Evolutionary conservation across 805 yeast genomes (phyloP).

Genomic region (Pichia paraexigua): DNA sequence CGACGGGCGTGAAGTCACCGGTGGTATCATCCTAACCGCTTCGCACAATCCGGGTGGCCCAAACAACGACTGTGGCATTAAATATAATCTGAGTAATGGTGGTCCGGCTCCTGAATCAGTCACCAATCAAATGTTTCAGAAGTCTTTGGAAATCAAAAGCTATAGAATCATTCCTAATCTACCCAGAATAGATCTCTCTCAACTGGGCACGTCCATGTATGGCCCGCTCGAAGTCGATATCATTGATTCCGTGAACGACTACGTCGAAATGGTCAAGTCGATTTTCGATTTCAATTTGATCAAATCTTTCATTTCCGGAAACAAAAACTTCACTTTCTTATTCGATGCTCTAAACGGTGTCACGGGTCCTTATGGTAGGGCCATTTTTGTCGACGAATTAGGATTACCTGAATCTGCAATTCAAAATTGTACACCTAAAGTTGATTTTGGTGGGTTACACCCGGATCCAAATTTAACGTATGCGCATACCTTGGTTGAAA

Average conservation of each 20-base stretch:
- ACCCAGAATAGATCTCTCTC: constrained; percentile 55
- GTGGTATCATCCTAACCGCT: constrained; percentile 94
- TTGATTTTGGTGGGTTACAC: constrained; percentile 95
- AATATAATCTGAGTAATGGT: constrained; percentile 90
- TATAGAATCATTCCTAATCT: constrained; percentile 56
- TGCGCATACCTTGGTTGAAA: constrained; percentile 77
- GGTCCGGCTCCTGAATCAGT: constrained; percentile 98
- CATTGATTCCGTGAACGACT: constrained; percentile 73
- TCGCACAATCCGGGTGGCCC: constrained; percentile 99
- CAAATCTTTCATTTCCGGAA: constrained; percentile 51
- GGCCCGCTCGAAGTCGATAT: constrained; percentile 70
- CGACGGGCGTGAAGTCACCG: constrained; percentile 44
- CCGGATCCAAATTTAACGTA: constrained; percentile 98
- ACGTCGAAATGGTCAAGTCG: constrained; percentile 67
- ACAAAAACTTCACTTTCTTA: constrained; percentile 58
- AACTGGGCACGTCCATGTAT: constrained; percentile 41
- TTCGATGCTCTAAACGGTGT: constrained; percentile 93
- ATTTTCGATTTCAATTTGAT: constrained; percentile 86
- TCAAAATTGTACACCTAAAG: constrained; percentile 72
- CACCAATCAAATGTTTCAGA: constrained; percentile 77
- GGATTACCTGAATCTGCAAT: constrained; percentile 64
- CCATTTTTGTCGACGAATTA: constrained; percentile 75
- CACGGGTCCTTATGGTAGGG: constrained; percentile 92
- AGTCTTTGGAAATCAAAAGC: constrained; percentile 45
- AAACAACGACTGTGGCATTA: constrained; percentile 83